Conservation (phyloP, 805 yeast species). For the Candida jianshihensis region DNA sequence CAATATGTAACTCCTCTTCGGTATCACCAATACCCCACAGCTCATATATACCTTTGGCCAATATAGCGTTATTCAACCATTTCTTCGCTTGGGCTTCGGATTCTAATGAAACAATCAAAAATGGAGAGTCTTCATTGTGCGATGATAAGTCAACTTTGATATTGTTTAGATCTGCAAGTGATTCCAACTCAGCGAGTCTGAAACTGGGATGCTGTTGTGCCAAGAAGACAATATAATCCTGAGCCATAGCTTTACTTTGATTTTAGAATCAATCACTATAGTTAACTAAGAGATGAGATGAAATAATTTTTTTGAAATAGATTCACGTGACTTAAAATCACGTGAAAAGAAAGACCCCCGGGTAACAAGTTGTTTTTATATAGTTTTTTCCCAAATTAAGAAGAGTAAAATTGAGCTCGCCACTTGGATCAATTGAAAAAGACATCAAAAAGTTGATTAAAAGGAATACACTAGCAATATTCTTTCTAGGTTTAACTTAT, state of each 20-base stretch:
- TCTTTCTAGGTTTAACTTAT: too few relatives aligned
- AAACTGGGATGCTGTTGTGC: conserved; percentile 82
- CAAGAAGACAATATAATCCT: conserved; percentile 66
- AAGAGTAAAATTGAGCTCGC: too few relatives aligned
- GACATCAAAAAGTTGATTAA: too few relatives aligned
- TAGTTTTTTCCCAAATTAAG: neutral
- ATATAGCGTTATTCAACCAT: conserved; percentile 59
- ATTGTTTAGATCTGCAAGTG: conserved; percentile 62
- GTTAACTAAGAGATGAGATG: too few relatives aligned
- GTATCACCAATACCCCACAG: conserved; percentile 69
- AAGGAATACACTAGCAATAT: too few relatives aligned
- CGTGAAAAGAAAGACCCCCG: too few relatives aligned
- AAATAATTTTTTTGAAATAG: too few relatives aligned
- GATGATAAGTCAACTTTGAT: conserved; percentile 50
- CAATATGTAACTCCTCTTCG: conserved; percentile 50
- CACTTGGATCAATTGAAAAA: too few relatives aligned
- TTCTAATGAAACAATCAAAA: conserved; percentile 58
- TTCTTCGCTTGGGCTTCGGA: conserved; percentile 60
- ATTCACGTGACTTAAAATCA: too few relatives aligned
- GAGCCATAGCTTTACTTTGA: too few relatives aligned
- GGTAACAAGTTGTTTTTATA: too few relatives aligned
- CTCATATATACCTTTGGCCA: conserved; percentile 74
- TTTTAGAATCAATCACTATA: too few relatives aligned
- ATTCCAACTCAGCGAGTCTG: conserved; percentile 74
- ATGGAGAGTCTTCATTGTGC: conserved; percentile 61